Evolutionary conservation across 208 protist species (phyloP), one percentile per base, ranked within the genome.

Genomic region (Leptomonas pyrrhocoris): DNA sequence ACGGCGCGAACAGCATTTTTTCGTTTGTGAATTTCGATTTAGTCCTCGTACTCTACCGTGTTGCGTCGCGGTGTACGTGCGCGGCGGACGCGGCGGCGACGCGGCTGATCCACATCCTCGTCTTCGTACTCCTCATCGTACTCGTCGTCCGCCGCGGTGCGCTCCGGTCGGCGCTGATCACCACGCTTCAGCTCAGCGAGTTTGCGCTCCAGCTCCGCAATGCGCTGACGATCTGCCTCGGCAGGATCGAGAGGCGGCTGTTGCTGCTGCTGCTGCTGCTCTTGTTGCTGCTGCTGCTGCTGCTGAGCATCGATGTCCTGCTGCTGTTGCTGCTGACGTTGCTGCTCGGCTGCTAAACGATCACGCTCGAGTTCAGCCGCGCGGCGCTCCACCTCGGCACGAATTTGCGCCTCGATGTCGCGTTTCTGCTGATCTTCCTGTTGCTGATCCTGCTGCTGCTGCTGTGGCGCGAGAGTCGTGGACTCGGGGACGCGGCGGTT

Each of bases 121-220:
- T 80, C 68, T 0, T 75, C 70, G 21, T 79, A 61, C 16, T 68
- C 68, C 0, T 77, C 68, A 11, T 77, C 76, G 7, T 77, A 57
- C 31, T 69, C 68, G 19, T 78, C 27, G 2, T 72, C 56, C 11
- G 84, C 63, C 21, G 79, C 55, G 2, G 28, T 15, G 15, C 30
- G 31, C 2, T 21, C n/a, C 3, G 50, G 16, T 6, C 34, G 59
- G 31, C 34, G 23, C n/a, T 71, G 34, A 15, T 70, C 58, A 1
- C 48, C 70, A n/a, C 68, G 70, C 62, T 75, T 59, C 34, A 86
- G 48, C 34, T 72, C 79, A 19, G 62, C 79, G 27, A 92, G 55
- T 69, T 86, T 43, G n/a, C 66, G 70, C 64, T 90, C 61, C 45
- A 90, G 59, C 50, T 82, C 38, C 38, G 38, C 38, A 42, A 42